phyloP scores from a whole-genome alignment of 257 asterid genomes.

The Solanum paucissectum region DNA sequence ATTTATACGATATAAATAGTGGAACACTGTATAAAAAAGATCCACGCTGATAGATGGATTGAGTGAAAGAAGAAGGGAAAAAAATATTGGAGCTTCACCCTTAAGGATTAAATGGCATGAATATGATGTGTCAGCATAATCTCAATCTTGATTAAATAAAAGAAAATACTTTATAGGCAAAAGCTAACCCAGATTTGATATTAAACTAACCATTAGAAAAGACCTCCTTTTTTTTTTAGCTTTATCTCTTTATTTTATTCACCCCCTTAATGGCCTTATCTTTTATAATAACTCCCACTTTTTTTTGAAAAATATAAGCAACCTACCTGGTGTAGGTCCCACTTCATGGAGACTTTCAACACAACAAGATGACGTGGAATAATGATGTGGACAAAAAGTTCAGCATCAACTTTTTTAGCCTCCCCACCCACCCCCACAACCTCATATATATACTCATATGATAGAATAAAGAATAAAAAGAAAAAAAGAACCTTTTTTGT shows the following conservation, averaged over 20 bases:
- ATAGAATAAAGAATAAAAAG: not conserved
- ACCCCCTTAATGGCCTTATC: not conserved
- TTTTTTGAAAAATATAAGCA: conserved; percentile 24
- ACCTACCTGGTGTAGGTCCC: conserved; percentile 32
- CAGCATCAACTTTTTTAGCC: conserved; percentile 35
- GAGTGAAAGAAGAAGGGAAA: not conserved
- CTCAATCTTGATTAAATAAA: conserved; percentile 4
- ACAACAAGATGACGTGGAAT: conserved; percentile 23
- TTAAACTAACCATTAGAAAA: not conserved
- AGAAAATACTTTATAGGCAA: not conserved
- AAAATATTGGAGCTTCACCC: not conserved
- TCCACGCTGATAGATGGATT: too few species aligned
- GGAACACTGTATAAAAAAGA: too few species aligned
- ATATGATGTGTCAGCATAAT: conserved; percentile 22
- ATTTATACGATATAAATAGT: too few species aligned
- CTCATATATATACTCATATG: not conserved
- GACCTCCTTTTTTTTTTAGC: not conserved
- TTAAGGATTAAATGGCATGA: conserved; percentile 13
- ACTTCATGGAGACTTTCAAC: conserved; percentile 7
- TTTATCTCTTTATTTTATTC: conserved; percentile 20
- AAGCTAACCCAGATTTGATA: not conserved
- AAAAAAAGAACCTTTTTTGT: not conserved
- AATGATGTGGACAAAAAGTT: conserved; percentile 53
- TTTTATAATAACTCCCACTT: conserved; percentile 34
- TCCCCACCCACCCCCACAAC: not conserved